Conservation (phyloP, 164 flowering plant genomes). For the Tetrastigma voinierianum region DNA sequence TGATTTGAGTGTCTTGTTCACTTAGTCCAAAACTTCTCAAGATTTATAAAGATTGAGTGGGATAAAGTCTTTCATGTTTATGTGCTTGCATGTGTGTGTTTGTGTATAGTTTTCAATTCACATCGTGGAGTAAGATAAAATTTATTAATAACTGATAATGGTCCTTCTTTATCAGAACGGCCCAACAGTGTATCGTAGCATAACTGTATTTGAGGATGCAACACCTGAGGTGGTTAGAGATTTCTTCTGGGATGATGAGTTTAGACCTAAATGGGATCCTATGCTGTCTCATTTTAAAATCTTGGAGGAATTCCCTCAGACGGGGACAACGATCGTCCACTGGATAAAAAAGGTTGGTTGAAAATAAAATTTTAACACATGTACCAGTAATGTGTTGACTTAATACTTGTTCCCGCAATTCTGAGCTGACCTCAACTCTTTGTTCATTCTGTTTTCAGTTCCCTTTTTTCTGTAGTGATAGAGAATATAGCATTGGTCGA, state of each 20-base stretch:
- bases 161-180: constrained; percentile 52
- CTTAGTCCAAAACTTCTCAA: no score
- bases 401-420: constrained; percentile 1
- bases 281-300: constrained; percentile 71
- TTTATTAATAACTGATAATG: constrained; percentile 8
- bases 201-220: constrained; percentile 92
- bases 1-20: no score
- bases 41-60: no score
- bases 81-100: no score
- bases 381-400: background rate
- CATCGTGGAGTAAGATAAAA: background rate
- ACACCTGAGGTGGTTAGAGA: constrained; percentile 91
- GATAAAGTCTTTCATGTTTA: no score
- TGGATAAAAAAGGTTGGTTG: constrained; percentile 89
- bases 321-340: constrained; percentile 76
- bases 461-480: constrained; percentile 97
- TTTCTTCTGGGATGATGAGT: constrained; percentile 99
- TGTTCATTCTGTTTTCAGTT: constrained; percentile 56
- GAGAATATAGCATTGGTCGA: constrained; percentile 90
- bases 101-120: background rate
- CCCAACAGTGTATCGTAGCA: constrained; percentile 66
- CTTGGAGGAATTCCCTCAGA: constrained; percentile 69
- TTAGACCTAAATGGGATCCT: constrained; percentile 93
- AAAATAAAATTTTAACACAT: background rate
- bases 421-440: constrained; percentile 10